Base-by-base conservation (phyloP, 768 basidiomycete species). In the Lentinus tigrinus region DNA sequence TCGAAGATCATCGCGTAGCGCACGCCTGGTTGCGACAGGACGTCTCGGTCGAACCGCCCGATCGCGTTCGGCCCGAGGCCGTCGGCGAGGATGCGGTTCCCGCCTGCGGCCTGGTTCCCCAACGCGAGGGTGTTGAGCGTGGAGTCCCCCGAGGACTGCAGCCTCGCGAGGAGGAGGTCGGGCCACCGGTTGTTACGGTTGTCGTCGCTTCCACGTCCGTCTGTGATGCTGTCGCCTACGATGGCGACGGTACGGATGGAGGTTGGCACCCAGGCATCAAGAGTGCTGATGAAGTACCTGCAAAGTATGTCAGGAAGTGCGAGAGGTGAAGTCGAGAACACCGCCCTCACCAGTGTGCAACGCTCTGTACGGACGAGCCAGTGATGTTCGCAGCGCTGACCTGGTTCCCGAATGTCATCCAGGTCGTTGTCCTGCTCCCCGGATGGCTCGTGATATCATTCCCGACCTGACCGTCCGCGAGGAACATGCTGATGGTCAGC, bases 161-260 rank as follows among this genome's bases (percentile, higher is more conserved):
- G 73, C 19, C 74, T 73, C 1, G 71, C 73, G 31, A 79, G 71
- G 39, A 82, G 65, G 23, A 75, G 76, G 67, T 82, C 80, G 19
- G 81, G 79, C 80, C 81, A 81, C 27, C 81, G 72, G 70, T 81
- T 73, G 64, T 82, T 81, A 46, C 57, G 63, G 62, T 82, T 73
- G 13, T 72, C 75, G 47, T 69, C 70, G 64, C 77, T 79, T 36
- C 73, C 80, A 28, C 80, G 75, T 17, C 81, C 81, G 57, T 82
- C 81, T 2, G 81, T 82, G 54, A 81, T 79, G 63, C 78, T 81
- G 68, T 82, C 81, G 5, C 81, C 81, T 28, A 82, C 73, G 54
- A 82, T 75, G 28, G 73, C 74, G 26, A 80, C 70, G 7, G 74
- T 67, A 31, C 67, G 63, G 16, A 67, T 63, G 0, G 62, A 65